phyloP scores from a whole-genome alignment of 106 monocot genomes.

The Gastrodia elata region DNA sequence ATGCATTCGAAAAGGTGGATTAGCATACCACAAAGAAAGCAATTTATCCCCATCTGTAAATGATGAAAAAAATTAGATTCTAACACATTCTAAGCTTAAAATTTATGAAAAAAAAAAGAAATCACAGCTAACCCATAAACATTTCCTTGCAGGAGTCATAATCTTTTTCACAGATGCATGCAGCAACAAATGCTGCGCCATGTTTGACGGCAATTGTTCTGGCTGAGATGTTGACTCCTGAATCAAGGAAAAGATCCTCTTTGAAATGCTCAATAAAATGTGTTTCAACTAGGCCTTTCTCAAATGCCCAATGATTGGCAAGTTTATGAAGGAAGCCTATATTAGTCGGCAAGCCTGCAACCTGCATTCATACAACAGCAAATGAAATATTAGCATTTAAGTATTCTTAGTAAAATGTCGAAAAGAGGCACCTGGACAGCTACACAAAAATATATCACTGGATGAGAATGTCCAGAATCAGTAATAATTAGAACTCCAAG shows the following conservation, averaged over 20 bases:
- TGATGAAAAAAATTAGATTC: neutral
- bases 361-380: conserved; percentile 29
- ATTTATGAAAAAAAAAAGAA: conserved; percentile 2
- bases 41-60: conserved; percentile 39
- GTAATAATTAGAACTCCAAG: neutral
- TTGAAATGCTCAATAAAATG: conserved; percentile 91
- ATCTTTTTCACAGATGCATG: conserved; percentile 69
- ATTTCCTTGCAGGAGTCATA: conserved; percentile 28
- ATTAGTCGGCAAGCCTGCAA: conserved; percentile 98
- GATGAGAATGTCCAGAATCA: conserved; percentile 1
- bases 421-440: neutral
- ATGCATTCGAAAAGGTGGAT: conserved; percentile 97
- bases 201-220: conserved; percentile 35
- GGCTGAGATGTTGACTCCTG: conserved; percentile 15
- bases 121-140: conserved; percentile 29
- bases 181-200: conserved; percentile 63
- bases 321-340: conserved; percentile 72
- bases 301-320: conserved; percentile 85
- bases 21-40: conserved; percentile 63
- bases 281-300: conserved; percentile 83
- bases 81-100: neutral
- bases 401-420: neutral
- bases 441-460: neutral
- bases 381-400: neutral
- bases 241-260: conserved; percentile 47